A percentile compares a stretch with the other conserved stretches of the same genome.
Evolutionary conservation across 2,329 filamentous ascomycete species (phyloP).

Genomic region (Remersonia thermophila): DNA sequence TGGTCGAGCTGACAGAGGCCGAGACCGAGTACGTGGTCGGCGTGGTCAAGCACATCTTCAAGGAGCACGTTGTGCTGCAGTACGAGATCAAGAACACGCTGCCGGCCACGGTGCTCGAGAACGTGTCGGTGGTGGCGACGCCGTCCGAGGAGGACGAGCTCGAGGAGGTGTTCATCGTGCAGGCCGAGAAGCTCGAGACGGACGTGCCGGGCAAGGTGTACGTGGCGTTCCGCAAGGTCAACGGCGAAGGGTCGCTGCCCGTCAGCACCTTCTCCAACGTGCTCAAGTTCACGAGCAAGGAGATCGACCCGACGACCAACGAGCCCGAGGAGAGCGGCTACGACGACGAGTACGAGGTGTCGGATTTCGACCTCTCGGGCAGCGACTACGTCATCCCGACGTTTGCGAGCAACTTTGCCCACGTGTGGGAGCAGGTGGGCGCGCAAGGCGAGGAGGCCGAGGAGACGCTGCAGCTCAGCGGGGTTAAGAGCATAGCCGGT

Average conservation of each 20-base stretch:
- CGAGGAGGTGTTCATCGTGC: slow-evolving; percentile 90
- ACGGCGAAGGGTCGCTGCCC: slow-evolving; percentile 64
- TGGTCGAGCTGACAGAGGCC: slow-evolving; percentile 85
- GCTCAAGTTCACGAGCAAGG: slow-evolving; percentile 94
- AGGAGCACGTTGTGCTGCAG: slow-evolving; percentile 88
- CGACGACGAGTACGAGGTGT: slow-evolving; percentile 95
- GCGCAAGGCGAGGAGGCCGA: slow-evolving; percentile 80
- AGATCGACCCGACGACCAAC: slow-evolving; percentile 88
- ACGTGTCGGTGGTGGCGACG: slow-evolving; percentile 71
- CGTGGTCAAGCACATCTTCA: slow-evolving; percentile 94
- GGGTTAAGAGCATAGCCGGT: slow-evolving; percentile 88
- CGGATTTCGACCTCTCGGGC: slow-evolving; percentile 79
- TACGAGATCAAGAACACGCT: slow-evolving; percentile 98
- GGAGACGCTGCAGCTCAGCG: slow-evolving; percentile 79
- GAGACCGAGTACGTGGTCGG: slow-evolving; percentile 96
- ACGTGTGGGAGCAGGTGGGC: slow-evolving; percentile 88
- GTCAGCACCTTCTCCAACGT: slow-evolving; percentile 77
- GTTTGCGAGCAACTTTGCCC: slow-evolving; percentile 89
- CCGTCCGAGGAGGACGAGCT: slow-evolving; percentile 71
- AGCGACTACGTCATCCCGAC: slow-evolving; percentile 90
- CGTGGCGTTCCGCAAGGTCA: slow-evolving; percentile 79
- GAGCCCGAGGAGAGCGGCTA: slow-evolving; percentile 89
- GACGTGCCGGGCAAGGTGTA: slow-evolving; percentile 90
- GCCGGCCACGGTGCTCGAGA: slow-evolving; percentile 77
- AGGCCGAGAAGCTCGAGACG: slow-evolving; percentile 66